Evolutionary conservation across 306 rosid genomes (phyloP).

Genomic region (Sicyos edulis): DNA sequence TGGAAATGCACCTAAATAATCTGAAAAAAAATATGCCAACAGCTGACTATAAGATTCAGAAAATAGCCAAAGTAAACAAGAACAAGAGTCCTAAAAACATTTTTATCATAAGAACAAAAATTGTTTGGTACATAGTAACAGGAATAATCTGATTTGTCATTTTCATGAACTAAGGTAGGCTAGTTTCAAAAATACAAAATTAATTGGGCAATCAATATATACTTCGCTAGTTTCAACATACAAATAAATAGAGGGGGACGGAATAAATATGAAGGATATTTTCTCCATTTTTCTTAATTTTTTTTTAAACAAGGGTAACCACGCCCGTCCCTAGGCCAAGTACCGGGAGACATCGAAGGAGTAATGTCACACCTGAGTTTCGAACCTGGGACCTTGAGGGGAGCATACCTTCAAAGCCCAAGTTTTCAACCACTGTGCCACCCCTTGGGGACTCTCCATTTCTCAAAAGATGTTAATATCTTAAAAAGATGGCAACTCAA

Average conservation of each 20-base stretch:
- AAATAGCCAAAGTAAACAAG: not conserved
- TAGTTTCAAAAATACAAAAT: not conserved
- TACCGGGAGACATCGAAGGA: too few species aligned
- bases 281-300: not conserved
- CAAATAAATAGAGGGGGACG: not conserved
- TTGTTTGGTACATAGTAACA: not conserved
- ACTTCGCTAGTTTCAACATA: not conserved
- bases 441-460: too few species aligned
- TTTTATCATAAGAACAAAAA: not conserved
- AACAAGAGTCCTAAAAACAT: not conserved
- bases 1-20: constrained; percentile 64
- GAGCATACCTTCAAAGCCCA: too few species aligned
- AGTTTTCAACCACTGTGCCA: too few species aligned
- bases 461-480: not conserved
- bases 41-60: constrained; percentile 22
- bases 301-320: too few species aligned
- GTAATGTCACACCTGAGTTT: too few species aligned
- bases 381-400: too few species aligned
- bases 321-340: too few species aligned
- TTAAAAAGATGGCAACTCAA: not conserved
- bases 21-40: constrained; percentile 34
- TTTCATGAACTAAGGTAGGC: not conserved
- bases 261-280: not conserved
- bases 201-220: not conserved
- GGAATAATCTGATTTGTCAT: not conserved